Evolutionary conservation across 768 basidiomycete genomes (phyloP), one percentile per base, ranked within the genome.

Genomic region (Mycena kentingensis): DNA sequence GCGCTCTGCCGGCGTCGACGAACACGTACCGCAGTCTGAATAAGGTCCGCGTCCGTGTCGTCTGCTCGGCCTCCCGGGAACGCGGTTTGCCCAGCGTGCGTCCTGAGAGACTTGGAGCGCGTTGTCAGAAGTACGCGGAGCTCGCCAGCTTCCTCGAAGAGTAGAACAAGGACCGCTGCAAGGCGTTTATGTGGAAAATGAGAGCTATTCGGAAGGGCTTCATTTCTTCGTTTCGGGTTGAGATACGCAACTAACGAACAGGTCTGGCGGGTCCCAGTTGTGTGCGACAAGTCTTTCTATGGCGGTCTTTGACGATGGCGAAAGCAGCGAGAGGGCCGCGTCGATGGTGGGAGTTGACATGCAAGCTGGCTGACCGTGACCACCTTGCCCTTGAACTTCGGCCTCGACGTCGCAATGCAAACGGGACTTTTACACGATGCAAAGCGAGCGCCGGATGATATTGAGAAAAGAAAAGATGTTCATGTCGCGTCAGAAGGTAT

Each of bases 111-210:
- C 66, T 88, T 92, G 5, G 92, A 90, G 10, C 93, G 81, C 3
- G 93, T 96, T 1, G 93, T 96, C 48, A 96, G 72, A 19, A 95
- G 73, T 4, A 95, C 91, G 12, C 85, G 81, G 5, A 94, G 70
- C 37, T 78, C 68, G 16, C 81, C 86, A 3, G 72, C 76, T n/a
- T 79, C 70, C 65, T 94, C 88, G 56, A 84, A 95, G 1, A 96
- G 70, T 11, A 93, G 73, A 2, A 94, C 82, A 3, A 95, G 76
- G 0, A 95, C 91, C 7, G 89, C 89, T 4, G 84, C 90, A 12
- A 84, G 79, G 63, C 77, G 84, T 43, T 64, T 67, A 15, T 50
- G 61, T 11, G 70, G 71, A 46, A 72, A 63, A 12, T 55, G 49
- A 16, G 70, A 69, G 43, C 73, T 75, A 42, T 22, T n/a, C n/a